phyloP scores from a whole-genome alignment of 2,329 filamentous ascomycete species.

The Venturia aucupariae region DNA sequence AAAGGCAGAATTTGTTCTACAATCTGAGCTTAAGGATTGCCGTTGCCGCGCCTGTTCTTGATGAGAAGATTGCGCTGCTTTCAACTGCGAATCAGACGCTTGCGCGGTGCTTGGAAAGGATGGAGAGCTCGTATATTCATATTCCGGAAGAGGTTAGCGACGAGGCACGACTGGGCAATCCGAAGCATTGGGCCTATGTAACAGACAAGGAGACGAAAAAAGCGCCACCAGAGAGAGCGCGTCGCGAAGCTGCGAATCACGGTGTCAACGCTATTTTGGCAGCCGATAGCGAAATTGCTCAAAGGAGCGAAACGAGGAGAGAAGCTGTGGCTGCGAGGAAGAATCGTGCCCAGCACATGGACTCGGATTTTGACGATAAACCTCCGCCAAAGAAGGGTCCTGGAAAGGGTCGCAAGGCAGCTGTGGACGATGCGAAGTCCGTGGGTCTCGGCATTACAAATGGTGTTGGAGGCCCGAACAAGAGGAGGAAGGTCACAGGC shows the following conservation, averaged over 20 bases:
- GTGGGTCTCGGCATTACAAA: slow-evolving; percentile 60
- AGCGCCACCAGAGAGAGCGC: slow-evolving; percentile 59
- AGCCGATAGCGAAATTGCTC: slow-evolving; percentile 66
- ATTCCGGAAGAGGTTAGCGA: slow-evolving; percentile 86
- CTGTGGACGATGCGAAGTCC: slow-evolving; percentile 31
- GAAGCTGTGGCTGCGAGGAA: slow-evolving; percentile 72
- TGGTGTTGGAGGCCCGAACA: slow-evolving; percentile 47
- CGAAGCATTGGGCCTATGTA: slow-evolving; percentile 83
- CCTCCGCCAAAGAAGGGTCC: slow-evolving; percentile 52
- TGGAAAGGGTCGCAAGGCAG: slow-evolving; percentile 54
- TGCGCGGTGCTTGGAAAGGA: slow-evolving; percentile 70
- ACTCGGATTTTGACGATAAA: slow-evolving; percentile 71
- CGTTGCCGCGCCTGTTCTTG: slow-evolving; percentile 79
- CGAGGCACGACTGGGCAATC: slow-evolving; percentile 85
- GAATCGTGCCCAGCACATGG: slow-evolving; percentile 56
- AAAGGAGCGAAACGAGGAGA: slow-evolving; percentile 74
- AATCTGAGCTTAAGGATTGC: slow-evolving; percentile 69
- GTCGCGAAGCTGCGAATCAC: slow-evolving; percentile 62
- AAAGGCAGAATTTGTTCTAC: slow-evolving; percentile 65
- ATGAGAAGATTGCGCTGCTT: slow-evolving; percentile 97
- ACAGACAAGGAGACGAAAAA: slow-evolving; percentile 62
- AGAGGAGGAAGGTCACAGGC: slow-evolving; percentile 61
- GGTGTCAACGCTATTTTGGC: slow-evolving; percentile 35
- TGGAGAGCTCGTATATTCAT: slow-evolving; percentile 80
- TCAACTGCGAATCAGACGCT: slow-evolving; percentile 86